Conservation (phyloP, 23 red algal species). For the Gracilaria domingensis region DNA sequence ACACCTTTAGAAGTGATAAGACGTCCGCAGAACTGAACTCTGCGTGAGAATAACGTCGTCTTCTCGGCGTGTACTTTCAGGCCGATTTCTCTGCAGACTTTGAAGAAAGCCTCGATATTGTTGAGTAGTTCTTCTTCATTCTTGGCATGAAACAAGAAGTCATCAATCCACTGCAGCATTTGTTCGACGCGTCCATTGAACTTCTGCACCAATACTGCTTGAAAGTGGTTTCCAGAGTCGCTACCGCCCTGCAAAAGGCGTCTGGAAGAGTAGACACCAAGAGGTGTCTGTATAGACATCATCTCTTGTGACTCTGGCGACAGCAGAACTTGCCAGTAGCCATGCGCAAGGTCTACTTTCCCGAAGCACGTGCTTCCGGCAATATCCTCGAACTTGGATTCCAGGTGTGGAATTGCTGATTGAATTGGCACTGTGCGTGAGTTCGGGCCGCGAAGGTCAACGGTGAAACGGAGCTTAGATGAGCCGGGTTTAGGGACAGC, state of each 20-base stretch:
- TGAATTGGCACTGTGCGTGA: conserved; percentile 20
- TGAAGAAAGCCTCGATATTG: background rate
- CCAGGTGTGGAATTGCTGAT: too few species aligned
- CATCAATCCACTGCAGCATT: too few species aligned
- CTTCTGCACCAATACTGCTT: background rate
- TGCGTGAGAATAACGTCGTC: background rate
- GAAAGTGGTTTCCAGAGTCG: conserved; percentile 28
- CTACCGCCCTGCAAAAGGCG: too few species aligned
- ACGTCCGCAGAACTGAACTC: conserved; percentile 3
- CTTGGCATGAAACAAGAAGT: background rate
- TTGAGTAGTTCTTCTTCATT: conserved; percentile 13
- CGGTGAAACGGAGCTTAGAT: conserved; percentile 33
- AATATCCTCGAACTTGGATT: conserved; percentile 14
- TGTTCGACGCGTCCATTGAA: background rate
- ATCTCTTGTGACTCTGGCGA: too few species aligned
- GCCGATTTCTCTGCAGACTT: conserved; percentile 4
- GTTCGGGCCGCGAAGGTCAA: conserved; percentile 36
- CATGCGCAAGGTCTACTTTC: background rate
- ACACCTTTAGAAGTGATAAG: background rate
- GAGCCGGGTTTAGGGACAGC: conserved; percentile 47
- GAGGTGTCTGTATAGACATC: too few species aligned
- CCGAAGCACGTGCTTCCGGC: conserved; percentile 16
- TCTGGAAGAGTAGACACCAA: too few species aligned
- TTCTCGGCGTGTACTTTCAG: conserved; percentile 27
- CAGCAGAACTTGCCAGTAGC: too few species aligned